A percentile compares a stretch with the other conserved stretches of the same genome.
phyloP scores from a whole-genome alignment of 2,329 filamentous ascomycete species.

The Ascosphaera acerosa region DNA sequence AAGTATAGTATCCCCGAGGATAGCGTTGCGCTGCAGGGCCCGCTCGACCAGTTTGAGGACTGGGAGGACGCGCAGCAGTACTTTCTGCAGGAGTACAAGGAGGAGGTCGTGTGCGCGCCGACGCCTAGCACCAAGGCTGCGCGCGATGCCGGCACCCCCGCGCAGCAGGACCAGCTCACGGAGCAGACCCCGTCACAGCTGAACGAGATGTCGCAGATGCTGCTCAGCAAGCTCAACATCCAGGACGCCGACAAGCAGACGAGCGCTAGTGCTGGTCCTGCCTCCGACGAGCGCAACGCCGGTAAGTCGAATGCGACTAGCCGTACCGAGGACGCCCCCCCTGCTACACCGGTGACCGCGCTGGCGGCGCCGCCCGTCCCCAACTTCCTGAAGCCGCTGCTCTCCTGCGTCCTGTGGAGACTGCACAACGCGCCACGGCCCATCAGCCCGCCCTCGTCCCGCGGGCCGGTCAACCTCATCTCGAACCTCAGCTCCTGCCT shows the following conservation, averaged over 20 bases:
- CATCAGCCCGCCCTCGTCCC: too few relatives aligned
- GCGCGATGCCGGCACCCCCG: slow-evolving; percentile 6
- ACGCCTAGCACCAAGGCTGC: too few relatives aligned
- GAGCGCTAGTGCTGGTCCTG: slow-evolving; percentile 17
- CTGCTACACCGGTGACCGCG: too few relatives aligned
- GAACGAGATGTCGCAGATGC: slow-evolving; percentile 22
- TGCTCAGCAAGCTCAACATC: slow-evolving; percentile 23
- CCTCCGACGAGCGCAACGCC: slow-evolving; percentile 17
- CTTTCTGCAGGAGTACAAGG: slow-evolving; percentile 20
- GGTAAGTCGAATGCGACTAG: slow-evolving; percentile 7
- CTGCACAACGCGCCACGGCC: slow-evolving; percentile 13
- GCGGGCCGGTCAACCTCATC: too few relatives aligned
- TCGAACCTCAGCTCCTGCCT: slow-evolving; percentile 16
- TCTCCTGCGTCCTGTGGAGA: slow-evolving; percentile 22
- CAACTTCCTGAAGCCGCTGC: slow-evolving; percentile 16
- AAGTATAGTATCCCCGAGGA: slow-evolving; percentile 20
- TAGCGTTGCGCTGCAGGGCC: slow-evolving; percentile 22
- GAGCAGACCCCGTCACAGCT: slow-evolving; percentile 7
- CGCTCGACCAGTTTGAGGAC: slow-evolving; percentile 23
- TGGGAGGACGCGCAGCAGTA: slow-evolving; percentile 23
- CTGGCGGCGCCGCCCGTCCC: slow-evolving; percentile 15
- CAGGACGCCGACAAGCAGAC: slow-evolving; percentile 17
- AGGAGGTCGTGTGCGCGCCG: slow-evolving; percentile 10
- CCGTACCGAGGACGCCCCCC: too few relatives aligned
- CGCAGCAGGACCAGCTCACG: slow-evolving; percentile 6